A percentile compares a stretch with the other conserved stretches of the same genome.
phyloP scores from a whole-genome alignment of 73 alveolate species.

The Symbiodinium pilosum region DNA sequence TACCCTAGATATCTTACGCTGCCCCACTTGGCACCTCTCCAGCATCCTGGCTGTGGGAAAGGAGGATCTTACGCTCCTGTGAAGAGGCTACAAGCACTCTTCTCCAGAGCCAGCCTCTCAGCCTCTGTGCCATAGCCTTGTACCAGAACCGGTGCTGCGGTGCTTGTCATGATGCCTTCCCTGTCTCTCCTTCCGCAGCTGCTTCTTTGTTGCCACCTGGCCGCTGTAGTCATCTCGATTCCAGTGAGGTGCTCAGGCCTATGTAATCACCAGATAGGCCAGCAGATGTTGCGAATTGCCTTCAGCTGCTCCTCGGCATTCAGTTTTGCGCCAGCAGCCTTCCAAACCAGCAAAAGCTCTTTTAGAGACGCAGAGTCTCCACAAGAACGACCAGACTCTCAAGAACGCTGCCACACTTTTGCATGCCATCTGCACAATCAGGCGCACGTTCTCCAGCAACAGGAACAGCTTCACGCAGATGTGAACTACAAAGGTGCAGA shows the following conservation, averaged over 20 bases:
- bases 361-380: no score
- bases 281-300: background rate
- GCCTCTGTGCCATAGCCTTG: background rate
- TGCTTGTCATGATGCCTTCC: background rate
- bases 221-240: constrained; percentile 2
- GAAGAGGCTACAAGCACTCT: background rate
- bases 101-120: background rate
- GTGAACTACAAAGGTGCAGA: no score
- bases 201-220: constrained; percentile 1
- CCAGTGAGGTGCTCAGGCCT: no score
- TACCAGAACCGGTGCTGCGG: no score
- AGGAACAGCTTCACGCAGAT: no score
- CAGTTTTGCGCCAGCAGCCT: constrained; percentile 17
- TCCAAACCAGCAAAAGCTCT: background rate
- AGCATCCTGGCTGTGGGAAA: background rate
- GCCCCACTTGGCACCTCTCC: background rate
- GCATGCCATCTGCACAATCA: no score
- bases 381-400: no score
- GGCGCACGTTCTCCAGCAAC: no score
- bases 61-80: background rate
- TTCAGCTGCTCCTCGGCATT: constrained; percentile 9
- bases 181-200: background rate
- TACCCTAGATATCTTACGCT: background rate
- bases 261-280: no score
- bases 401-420: no score